These are phyloP conservation scores for Harringtonia lauricola DNA, from an alignment of 2,329 filamentous ascomycete genomes.

Conservation along the genomic window DNA sequence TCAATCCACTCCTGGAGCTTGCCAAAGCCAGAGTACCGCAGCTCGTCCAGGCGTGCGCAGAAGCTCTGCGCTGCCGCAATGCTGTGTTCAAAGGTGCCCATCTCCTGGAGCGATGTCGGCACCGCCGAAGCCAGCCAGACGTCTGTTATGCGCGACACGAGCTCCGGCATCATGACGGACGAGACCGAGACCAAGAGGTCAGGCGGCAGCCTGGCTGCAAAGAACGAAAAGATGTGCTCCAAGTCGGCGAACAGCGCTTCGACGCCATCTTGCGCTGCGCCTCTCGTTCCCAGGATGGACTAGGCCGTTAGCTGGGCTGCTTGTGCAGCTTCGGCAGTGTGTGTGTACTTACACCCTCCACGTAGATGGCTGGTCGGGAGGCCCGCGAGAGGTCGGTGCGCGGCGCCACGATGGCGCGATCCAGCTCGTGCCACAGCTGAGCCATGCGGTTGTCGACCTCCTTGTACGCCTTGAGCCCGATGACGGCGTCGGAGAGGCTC, in stretches of 20 bases:
- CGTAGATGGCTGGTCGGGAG: slow-evolving; percentile 27
- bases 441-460: slow-evolving; percentile 49
- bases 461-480: slow-evolving; percentile 47
- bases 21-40: slow-evolving; percentile 50
- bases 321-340: too few relatives aligned
- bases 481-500: slow-evolving; percentile 40
- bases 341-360: slow-evolving; percentile 24
- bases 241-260: slow-evolving; percentile 43
- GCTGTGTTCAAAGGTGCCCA: slow-evolving; percentile 59
- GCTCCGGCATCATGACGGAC: slow-evolving; percentile 54
- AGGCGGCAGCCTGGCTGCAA: slow-evolving; percentile 39
- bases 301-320: not conserved
- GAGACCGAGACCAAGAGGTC: slow-evolving; percentile 52
- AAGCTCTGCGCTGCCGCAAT: slow-evolving; percentile 56
- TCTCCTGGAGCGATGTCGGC: slow-evolving; percentile 60
- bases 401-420: slow-evolving; percentile 48
- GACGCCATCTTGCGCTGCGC: slow-evolving; percentile 32
- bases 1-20: slow-evolving; percentile 71
- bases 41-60: slow-evolving; percentile 47
- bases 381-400: slow-evolving; percentile 36
- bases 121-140: slow-evolving; percentile 69
- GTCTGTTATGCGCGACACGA: slow-evolving; percentile 58
- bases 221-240: slow-evolving; percentile 36
- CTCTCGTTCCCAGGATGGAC: slow-evolving; percentile 28
- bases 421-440: slow-evolving; percentile 50